Conservation (phyloP, 768 basidiomycete species). For the Suillus fuscotomentosus region DNA sequence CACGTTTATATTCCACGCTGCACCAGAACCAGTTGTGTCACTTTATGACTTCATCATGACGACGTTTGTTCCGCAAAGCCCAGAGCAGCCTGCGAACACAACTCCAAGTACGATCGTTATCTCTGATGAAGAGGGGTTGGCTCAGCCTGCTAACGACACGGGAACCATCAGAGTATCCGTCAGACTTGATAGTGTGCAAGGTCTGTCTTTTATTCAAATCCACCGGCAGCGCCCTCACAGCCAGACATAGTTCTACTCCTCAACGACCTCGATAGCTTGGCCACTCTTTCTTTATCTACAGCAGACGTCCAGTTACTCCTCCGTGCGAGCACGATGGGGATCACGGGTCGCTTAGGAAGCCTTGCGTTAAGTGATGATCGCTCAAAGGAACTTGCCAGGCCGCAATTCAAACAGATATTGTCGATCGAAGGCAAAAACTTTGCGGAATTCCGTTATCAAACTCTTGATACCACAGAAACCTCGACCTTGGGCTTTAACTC, state of each 20-base stretch:
- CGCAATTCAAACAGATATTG: constrained; percentile 80
- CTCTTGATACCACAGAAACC: constrained; percentile 73
- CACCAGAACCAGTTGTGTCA: constrained; percentile 86
- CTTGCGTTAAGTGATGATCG: constrained; percentile 80
- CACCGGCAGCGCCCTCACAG: constrained; percentile 11
- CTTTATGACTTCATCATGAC: constrained; percentile 98
- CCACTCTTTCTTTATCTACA: constrained; percentile 86
- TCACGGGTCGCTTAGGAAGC: constrained; percentile 81
- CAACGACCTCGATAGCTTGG: constrained; percentile 66
- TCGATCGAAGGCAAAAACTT: constrained; percentile 95
- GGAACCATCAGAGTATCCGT: constrained; percentile 80
- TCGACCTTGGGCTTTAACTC: constrained; percentile 81
- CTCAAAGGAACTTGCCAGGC: constrained; percentile 43
- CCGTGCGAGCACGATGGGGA: constrained; percentile 65
- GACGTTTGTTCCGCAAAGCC: constrained; percentile 72
- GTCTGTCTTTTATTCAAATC: constrained; percentile 37
- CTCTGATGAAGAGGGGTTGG: background rate
- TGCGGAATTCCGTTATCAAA: constrained; percentile 92
- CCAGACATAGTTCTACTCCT: constrained; percentile 64
- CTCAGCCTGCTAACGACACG: constrained; percentile 14
- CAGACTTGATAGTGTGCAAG: constrained; percentile 81
- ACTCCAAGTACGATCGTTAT: constrained; percentile 10
- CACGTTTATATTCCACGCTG: constrained; percentile 84
- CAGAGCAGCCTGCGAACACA: constrained; percentile 11
- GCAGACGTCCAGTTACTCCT: constrained; percentile 83